These are phyloP conservation scores for Pythium folliculosum DNA, from an alignment of 352 stramenopile species.

Conservation along the genomic window DNA sequence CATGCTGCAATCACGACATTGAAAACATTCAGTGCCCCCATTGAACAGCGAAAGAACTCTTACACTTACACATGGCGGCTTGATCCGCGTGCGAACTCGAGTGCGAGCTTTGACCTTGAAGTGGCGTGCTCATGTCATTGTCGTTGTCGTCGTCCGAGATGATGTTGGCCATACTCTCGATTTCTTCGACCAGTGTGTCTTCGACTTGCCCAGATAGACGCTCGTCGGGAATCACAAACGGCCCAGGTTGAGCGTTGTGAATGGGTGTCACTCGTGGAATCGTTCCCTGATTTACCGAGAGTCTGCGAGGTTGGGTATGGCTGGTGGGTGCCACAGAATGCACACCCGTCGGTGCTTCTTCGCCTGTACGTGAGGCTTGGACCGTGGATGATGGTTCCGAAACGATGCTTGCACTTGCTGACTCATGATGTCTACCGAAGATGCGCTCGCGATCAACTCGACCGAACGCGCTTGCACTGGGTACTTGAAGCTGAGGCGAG, in stretches of 20 bases:
- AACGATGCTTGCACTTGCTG: too few relatives aligned
- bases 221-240: not conserved
- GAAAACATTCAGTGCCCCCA: not conserved
- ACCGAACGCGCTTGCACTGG: too few relatives aligned
- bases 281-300: not conserved
- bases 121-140: slow-evolving; percentile 2
- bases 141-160: slow-evolving; percentile 23
- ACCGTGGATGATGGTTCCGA: too few relatives aligned
- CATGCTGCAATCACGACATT: not conserved
- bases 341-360: too few relatives aligned
- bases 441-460: too few relatives aligned
- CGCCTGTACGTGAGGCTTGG: too few relatives aligned
- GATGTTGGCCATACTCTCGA: slow-evolving; percentile 13
- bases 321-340: too few relatives aligned
- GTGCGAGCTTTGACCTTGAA: not conserved
- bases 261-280: not conserved
- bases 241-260: not conserved
- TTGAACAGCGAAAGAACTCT: not conserved
- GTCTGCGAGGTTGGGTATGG: not conserved
- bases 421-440: too few relatives aligned
- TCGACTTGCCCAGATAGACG: not conserved
- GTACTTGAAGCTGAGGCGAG: too few relatives aligned
- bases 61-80: not conserved
- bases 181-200: not conserved
- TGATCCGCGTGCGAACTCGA: not conserved